These are phyloP conservation scores for Paratinospora sagittata DNA, from an alignment of 164 flowering plant genomes.

Conservation along the genomic window DNA sequence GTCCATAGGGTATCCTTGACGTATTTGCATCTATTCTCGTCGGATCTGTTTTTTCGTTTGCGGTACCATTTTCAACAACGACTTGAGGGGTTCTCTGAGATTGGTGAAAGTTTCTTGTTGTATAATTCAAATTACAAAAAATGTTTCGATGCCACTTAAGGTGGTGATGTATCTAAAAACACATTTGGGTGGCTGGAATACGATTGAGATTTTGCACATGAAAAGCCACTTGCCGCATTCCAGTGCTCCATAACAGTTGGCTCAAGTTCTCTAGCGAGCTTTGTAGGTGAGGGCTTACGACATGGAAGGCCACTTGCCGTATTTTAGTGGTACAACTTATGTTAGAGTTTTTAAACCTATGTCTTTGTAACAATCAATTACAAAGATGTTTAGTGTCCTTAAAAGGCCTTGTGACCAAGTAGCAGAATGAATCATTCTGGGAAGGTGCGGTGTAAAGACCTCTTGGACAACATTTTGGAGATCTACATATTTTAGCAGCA, in stretches of 20 bases:
- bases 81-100: slow-evolving; percentile 65
- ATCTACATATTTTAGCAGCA: too few species aligned
- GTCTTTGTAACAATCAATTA: too few species aligned
- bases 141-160: slow-evolving; percentile 63
- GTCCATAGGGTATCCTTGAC: too few species aligned
- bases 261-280: slow-evolving; percentile 51
- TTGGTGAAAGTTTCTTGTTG: slow-evolving; percentile 68
- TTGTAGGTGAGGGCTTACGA: slow-evolving; percentile 47
- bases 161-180: slow-evolving; percentile 63
- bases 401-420: too few species aligned
- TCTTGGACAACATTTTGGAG: too few species aligned
- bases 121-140: slow-evolving; percentile 83
- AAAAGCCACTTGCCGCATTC: slow-evolving; percentile 96
- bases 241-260: slow-evolving; percentile 68
- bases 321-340: too few species aligned
- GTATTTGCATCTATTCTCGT: too few species aligned
- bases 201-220: slow-evolving; percentile 53
- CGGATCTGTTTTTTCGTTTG: slow-evolving; percentile 73
- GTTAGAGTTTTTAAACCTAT: too few species aligned
- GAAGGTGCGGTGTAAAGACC: too few species aligned
- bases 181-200: slow-evolving; percentile 72
- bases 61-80: slow-evolving; percentile 59
- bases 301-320: too few species aligned
- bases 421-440: too few species aligned
- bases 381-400: too few species aligned